Base-by-base conservation (phyloP, 1,284 basidiomycete species). In the Mycosarcoma mackinlayi region DNA sequence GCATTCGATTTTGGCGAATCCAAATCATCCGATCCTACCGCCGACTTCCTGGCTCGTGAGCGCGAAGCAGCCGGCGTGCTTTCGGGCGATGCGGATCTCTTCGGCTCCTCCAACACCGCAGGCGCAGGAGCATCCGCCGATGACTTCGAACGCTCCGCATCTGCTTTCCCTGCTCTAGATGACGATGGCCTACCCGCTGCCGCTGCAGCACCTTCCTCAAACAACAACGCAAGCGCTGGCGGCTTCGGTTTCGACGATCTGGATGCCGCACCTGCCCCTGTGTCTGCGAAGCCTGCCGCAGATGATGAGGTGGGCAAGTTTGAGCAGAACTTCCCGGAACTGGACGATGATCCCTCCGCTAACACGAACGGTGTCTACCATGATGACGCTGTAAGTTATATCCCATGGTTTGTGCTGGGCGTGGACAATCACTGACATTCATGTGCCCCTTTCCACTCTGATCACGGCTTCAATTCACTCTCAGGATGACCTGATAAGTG, bases 291-390 rank as follows among this genome's bases (percentile, higher is more conserved):
- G 40, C 50, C 60, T 14, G 69, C 52, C 33, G 49, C 18, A 14
- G 83, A 85, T 57, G 90, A 92, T 67, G 93, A 94, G 73, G 88
- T 93, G 66, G 91, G 92, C 75, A 89, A 92, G 84, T 98, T 98
- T 75, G 90, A 95, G 85, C 90, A 86, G 80, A 89, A 92, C 70
- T 98, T 95, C 84, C 94, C 94, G 0, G 93, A 93, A 74, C 87
- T 98, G 58, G 88, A 89, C 50, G 85, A 80, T 23, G 50, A 41
- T 18, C 55, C 53, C 19, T 34, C 45, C 27, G 37, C 30, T 40
- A 41, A 49, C 37, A 33, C 49, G 18, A 72, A 67, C 52, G 70
- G 61, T 35, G 40, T 27, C 6, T 63, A 56, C 41, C 45, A 61
- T 16, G 52, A 59, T 25, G 66, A 54, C 50, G 48, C 58, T 33